Conservation (phyloP, 192 early-diverging fungal species). For the Coemansia furcata region DNA sequence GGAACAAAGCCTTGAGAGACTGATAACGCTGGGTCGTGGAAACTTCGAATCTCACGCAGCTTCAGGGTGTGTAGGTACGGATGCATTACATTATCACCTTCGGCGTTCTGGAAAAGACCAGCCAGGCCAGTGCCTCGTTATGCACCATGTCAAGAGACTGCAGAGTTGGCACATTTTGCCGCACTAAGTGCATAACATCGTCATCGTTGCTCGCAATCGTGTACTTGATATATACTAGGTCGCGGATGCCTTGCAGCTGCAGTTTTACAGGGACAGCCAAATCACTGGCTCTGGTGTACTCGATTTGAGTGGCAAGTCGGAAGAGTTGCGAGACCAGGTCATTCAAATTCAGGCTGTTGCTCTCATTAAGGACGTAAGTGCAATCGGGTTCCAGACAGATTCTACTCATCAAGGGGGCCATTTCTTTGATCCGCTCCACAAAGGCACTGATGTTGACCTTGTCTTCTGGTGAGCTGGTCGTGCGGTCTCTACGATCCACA, state of each 20-base stretch:
- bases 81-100: neutral
- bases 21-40: neutral
- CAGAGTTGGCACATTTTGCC: neutral
- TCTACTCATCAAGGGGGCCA: no score
- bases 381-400: no score
- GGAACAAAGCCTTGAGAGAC: neutral
- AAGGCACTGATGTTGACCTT: no score
- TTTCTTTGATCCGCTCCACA: no score
- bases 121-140: no score
- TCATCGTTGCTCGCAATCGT: neutral
- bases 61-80: neutral
- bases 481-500: neutral
- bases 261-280: neutral
- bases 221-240: neutral
- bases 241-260: neutral
- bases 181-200: neutral
- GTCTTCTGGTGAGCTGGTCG: no score
- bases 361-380: no score
- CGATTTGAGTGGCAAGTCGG: neutral
- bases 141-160: neutral
- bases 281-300: neutral
- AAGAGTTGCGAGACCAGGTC: neutral
- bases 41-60: neutral
- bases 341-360: neutral
- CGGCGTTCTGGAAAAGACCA: neutral